phyloP scores from a whole-genome alignment of 2,329 filamentous ascomycete genomes.

The Calonectria fujianensis region DNA sequence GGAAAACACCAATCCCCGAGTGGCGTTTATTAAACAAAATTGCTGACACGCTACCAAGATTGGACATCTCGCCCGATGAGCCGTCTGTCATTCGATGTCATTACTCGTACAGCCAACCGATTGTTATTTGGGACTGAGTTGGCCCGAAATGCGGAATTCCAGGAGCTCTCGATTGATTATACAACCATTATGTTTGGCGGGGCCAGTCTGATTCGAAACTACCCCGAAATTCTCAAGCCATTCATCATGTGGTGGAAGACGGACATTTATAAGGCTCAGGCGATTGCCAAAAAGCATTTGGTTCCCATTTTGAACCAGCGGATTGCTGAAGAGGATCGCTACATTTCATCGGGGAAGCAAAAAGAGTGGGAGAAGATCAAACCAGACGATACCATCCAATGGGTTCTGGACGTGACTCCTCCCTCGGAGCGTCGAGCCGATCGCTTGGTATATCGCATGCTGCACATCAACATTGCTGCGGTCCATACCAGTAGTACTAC shows the following conservation, averaged over 20 bases:
- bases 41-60: neutral
- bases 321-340: neutral
- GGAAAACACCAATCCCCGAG: neutral
- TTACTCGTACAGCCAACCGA: conserved; percentile 10
- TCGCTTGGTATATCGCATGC: conserved; percentile 7
- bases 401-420: conserved; percentile 9
- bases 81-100: conserved; percentile 11
- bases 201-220: conserved; percentile 3
- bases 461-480: conserved; percentile 10
- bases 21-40: no score
- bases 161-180: neutral
- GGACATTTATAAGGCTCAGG: conserved; percentile 6
- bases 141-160: neutral
- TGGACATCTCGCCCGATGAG: conserved; percentile 5
- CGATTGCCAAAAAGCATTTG: neutral
- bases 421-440: neutral
- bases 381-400: conserved; percentile 10
- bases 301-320: neutral
- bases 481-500: conserved; percentile 11
- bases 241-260: conserved; percentile 8
- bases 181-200: conserved; percentile 6
- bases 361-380: conserved; percentile 5
- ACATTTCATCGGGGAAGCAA: neutral
- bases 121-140: neutral
- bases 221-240: conserved; percentile 6